phyloP scores from a whole-genome alignment of 2,329 filamentous ascomycete species.

The Colletotrichum scovillei region DNA sequence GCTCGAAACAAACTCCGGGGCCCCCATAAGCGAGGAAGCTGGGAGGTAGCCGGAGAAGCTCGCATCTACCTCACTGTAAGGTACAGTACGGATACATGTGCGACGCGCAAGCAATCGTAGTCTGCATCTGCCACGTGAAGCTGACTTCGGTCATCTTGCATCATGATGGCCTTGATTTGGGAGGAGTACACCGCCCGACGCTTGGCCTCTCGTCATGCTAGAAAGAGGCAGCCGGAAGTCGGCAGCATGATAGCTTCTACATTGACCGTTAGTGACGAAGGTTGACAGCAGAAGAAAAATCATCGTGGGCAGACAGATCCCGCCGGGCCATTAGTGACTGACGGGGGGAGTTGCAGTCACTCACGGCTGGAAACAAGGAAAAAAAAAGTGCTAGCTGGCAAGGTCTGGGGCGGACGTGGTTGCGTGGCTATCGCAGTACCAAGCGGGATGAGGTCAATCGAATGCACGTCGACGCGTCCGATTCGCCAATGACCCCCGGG shows the following conservation, averaged over 20 bases:
- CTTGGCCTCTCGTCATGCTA: neutral
- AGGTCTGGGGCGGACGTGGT: neutral
- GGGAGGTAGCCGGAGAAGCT: neutral
- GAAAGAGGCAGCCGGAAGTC: neutral
- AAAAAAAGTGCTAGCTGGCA: slow-evolving; percentile 9
- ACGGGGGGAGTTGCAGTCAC: neutral
- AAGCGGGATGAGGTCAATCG: slow-evolving; percentile 24
- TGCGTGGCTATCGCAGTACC: neutral
- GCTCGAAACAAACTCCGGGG: neutral
- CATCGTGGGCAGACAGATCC: neutral
- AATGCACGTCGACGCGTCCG: neutral
- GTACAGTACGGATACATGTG: neutral
- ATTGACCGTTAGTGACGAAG: slow-evolving; percentile 1
- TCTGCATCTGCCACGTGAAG: neutral
- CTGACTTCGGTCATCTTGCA: neutral
- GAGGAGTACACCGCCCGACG: neutral
- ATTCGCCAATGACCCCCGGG: slow-evolving; percentile 8
- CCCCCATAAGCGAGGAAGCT: neutral
- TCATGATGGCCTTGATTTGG: neutral
- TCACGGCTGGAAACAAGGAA: slow-evolving; percentile 14
- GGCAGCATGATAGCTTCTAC: neutral
- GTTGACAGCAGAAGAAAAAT: neutral
- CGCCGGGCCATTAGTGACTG: neutral
- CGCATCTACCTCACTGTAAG: neutral
- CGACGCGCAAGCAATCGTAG: neutral